Percentiles rank a stretch among this genome's conserved stretches.
These are phyloP conservation scores for Neurospora sp. DNA, from an alignment of 2,329 filamentous ascomycete species.

Conservation along the genomic window DNA sequence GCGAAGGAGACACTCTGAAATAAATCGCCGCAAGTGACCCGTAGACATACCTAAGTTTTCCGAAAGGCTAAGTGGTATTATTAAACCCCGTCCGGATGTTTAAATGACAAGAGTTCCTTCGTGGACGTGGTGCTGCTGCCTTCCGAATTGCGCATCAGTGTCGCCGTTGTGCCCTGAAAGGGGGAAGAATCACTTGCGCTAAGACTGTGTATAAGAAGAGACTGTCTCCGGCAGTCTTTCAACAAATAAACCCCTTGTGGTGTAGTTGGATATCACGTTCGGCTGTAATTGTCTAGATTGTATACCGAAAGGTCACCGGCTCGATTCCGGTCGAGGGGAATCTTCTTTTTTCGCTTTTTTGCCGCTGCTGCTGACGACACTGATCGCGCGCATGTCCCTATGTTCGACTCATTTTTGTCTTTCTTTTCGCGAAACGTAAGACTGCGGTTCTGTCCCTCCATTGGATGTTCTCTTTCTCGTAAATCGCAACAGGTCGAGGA, in stretches of 20 bases:
- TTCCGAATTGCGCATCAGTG: neutral
- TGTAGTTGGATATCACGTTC: neutral
- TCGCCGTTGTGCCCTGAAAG: neutral
- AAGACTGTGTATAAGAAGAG: neutral
- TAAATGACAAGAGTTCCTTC: neutral
- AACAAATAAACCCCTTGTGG: neutral
- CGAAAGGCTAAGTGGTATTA: neutral
- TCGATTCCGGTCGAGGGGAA: neutral
- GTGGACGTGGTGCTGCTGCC: neutral
- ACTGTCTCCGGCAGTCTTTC: fast-evolving
- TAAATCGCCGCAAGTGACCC: neutral
- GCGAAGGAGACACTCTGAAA: neutral
- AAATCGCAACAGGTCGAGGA: neutral
- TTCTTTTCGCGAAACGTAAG: neutral
- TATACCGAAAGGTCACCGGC: neutral
- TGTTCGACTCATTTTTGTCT: neutral
- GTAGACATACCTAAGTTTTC: neutral
- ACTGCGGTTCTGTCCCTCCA: neutral
- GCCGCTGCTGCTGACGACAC: neutral
- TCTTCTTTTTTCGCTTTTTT: neutral
- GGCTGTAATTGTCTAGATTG: neutral
- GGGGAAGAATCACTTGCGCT: neutral
- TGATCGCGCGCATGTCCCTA: neutral
- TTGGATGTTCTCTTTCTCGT: neutral
- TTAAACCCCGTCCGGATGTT: neutral